phyloP scores from a whole-genome alignment of 306 rosid genomes.

The Ormosia semicastrata region DNA sequence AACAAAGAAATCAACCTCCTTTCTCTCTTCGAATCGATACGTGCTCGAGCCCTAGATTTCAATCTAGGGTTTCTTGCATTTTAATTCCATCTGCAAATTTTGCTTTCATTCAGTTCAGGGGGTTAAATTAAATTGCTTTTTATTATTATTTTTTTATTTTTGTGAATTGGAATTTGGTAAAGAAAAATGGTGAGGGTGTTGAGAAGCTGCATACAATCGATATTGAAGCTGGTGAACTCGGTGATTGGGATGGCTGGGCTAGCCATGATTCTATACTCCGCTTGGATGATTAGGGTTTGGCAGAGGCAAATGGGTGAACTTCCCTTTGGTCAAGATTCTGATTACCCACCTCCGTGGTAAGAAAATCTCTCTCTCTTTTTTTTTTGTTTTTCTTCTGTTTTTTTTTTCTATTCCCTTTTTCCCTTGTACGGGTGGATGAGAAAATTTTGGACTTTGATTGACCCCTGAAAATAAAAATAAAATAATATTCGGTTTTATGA shows the following conservation, averaged over 20 bases:
- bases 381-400: background rate
- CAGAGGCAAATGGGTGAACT: conserved; percentile 51
- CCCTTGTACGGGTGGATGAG: background rate
- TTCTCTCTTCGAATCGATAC: background rate
- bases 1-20: background rate
- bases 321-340: conserved; percentile 50
- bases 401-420: background rate
- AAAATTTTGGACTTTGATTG: background rate
- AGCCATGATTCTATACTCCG: conserved; percentile 63
- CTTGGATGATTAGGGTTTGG: conserved; percentile 82
- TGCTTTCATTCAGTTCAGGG: background rate
- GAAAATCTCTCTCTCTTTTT: background rate
- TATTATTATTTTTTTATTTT: background rate
- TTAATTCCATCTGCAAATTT: background rate
- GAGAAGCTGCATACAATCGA: conserved; percentile 73
- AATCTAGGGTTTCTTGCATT: conserved; percentile 31
- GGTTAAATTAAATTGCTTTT: background rate
- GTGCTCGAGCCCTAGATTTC: conserved; percentile 30
- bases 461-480: background rate
- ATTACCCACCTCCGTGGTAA: conserved; percentile 66
- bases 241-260: conserved; percentile 73
- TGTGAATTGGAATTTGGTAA: conserved; percentile 14
- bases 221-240: conserved; percentile 77
- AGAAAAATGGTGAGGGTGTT: conserved; percentile 43
- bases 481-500: background rate